Evolutionary conservation across 306 rosid genomes (phyloP).

Genomic region (Prunus dulcis): DNA sequence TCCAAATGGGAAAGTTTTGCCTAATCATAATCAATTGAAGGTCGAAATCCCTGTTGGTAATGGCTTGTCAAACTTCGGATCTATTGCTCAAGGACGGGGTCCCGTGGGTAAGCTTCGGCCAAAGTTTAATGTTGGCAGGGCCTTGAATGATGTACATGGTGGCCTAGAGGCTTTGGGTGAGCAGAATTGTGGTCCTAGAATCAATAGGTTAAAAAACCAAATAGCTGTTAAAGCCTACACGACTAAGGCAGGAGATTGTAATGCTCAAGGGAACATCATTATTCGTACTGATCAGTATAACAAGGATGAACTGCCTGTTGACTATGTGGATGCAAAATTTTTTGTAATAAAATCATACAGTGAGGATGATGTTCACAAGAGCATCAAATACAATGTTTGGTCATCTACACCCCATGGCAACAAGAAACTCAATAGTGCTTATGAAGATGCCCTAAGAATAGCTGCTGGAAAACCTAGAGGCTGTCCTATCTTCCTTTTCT

Average conservation of each 20-base stretch:
- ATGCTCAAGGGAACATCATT: constrained; percentile 67
- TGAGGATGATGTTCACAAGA: constrained; percentile 98
- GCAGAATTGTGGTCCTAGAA: constrained; percentile 92
- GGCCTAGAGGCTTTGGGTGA: constrained; percentile 64
- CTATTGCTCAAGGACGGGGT: constrained; percentile 51
- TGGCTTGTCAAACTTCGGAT: constrained; percentile 58
- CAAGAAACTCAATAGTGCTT: constrained; percentile 71
- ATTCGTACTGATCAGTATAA: constrained; percentile 73
- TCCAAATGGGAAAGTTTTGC: constrained; percentile 44
- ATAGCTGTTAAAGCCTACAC: constrained; percentile 67
- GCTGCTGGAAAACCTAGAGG: constrained; percentile 53
- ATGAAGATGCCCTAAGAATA: constrained; percentile 67
- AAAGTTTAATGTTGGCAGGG: constrained; percentile 44
- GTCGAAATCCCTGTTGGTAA: constrained; percentile 31
- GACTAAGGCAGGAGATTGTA: constrained; percentile 65
- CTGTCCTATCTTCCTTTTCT: constrained; percentile 80
- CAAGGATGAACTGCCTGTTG: constrained; percentile 66
- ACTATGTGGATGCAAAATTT: constrained; percentile 67
- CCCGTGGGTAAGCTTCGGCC: constrained; percentile 50
- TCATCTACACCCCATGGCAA: constrained; percentile 96
- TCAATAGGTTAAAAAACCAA: constrained; percentile 55
- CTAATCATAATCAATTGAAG: constrained; percentile 52
- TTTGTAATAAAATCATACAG: constrained; percentile 94
- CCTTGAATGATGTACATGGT: constrained; percentile 41
- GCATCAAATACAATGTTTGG: constrained; percentile 94